These are phyloP conservation scores for Ciborinia camelliae DNA, from an alignment of 2,329 filamentous ascomycete species.

Conservation along the genomic window DNA sequence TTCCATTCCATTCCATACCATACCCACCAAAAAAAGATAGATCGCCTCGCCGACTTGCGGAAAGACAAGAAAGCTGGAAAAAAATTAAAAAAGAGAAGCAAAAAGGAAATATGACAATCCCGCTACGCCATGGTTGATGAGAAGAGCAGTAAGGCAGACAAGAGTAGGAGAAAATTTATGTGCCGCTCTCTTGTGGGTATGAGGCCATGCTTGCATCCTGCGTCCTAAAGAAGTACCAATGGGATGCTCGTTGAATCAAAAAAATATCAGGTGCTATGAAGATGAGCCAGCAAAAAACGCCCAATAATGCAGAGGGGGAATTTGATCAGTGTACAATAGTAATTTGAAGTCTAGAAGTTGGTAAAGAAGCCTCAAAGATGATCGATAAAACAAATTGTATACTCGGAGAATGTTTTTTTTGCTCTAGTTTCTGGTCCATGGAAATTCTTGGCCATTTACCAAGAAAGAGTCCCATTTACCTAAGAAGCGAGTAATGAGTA, in stretches of 20 bases:
- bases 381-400: background rate
- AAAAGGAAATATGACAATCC: slow-evolving; percentile 1
- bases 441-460: background rate
- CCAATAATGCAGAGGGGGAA: background rate
- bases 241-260: background rate
- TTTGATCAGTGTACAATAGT: slow-evolving; percentile 9
- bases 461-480: background rate
- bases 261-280: background rate
- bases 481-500: background rate
- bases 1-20: slow-evolving; percentile 2
- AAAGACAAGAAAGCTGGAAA: background rate
- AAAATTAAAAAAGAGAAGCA: slow-evolving; percentile 1
- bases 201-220: background rate
- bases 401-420: background rate
- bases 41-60: background rate
- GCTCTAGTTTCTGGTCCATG: background rate
- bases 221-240: background rate
- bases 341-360: background rate
- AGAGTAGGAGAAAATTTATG: background rate
- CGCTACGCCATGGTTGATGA: slow-evolving; percentile 5
- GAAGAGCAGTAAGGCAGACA: background rate
- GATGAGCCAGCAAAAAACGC: background rate
- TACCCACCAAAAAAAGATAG: slow-evolving; percentile 8
- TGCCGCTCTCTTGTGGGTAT: background rate
- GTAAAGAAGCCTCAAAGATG: background rate